Conservation (phyloP, 73 alveolate genomes). For the Paramecium sexaurelia region DNA sequence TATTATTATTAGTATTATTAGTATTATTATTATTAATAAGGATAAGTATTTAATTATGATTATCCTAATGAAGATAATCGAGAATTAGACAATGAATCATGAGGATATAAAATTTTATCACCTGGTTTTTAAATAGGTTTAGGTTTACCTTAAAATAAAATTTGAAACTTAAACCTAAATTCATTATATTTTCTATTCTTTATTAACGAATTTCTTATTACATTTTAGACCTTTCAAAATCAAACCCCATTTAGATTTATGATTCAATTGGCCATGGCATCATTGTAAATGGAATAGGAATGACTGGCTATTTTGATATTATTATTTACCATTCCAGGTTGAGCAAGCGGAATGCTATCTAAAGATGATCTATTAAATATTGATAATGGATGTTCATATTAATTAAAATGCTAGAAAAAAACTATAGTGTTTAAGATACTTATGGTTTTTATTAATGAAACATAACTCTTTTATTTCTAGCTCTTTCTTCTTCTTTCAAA, state of each 20-base stretch:
- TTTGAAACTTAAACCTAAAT: neutral
- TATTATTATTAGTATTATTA: neutral
- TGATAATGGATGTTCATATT: conserved; percentile 26
- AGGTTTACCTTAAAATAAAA: neutral
- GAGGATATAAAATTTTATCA: conserved; percentile 2
- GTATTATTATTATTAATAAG: neutral
- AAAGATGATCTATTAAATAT: neutral
- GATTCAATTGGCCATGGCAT: conserved; percentile 50
- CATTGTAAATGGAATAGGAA: conserved; percentile 13
- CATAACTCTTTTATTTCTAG: neutral
- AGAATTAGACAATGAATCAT: neutral
- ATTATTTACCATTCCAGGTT: conserved; percentile 13
- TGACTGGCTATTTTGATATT: conserved; percentile 10
- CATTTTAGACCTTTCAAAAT: neutral
- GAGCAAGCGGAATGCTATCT: neutral
- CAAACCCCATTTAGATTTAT: conserved; percentile 36
- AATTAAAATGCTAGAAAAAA: neutral
- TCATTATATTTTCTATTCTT: neutral
- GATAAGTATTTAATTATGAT: neutral
- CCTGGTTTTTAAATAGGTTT: neutral
- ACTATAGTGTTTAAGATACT: neutral
- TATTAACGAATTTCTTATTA: neutral
- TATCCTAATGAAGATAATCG: neutral
- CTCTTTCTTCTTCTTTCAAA: neutral
- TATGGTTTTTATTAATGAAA: neutral